Conservation (phyloP, 768 basidiomycete species). For the Auriculariales sp. region DNA sequence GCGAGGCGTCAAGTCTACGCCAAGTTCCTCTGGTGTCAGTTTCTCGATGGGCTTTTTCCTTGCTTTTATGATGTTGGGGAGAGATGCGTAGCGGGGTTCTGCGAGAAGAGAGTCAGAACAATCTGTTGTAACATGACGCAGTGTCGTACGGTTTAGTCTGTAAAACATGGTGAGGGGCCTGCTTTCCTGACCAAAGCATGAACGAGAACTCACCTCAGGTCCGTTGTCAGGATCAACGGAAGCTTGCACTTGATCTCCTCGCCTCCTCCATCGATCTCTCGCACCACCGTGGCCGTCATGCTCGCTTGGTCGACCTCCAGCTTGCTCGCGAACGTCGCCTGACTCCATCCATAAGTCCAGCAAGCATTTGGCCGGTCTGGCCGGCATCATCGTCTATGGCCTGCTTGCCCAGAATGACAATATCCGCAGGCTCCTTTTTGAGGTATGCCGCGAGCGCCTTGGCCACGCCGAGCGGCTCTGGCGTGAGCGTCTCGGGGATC, state of each 20-base stretch:
- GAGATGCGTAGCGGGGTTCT: slow-evolving; percentile 96
- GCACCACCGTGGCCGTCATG: slow-evolving; percentile 53
- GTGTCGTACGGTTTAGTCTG: slow-evolving; percentile 55
- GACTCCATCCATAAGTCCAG: slow-evolving; percentile 82
- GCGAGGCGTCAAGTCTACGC: slow-evolving; percentile 67
- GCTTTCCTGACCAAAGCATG: too few species aligned
- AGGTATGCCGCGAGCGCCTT: slow-evolving; percentile 71
- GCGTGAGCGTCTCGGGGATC: slow-evolving; percentile 56
- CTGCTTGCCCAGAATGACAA: slow-evolving; percentile 95
- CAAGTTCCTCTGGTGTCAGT: slow-evolving; percentile 61
- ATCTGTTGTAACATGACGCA: not conserved
- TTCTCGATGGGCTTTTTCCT: slow-evolving; percentile 96
- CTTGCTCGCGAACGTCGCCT: slow-evolving; percentile 91
- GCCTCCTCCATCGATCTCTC: slow-evolving; percentile 91
- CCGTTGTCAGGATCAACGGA: slow-evolving; percentile 83
- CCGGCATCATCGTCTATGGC: slow-evolving; percentile 95
- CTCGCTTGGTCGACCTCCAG: slow-evolving; percentile 51
- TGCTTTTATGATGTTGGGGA: slow-evolving; percentile 98
- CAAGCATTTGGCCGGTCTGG: slow-evolving; percentile 95
- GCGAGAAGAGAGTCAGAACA: slow-evolving; percentile 4
- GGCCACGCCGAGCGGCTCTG: slow-evolving; percentile 87
- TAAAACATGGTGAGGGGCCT: too few species aligned
- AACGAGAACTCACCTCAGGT: slow-evolving; percentile 56
- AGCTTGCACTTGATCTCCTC: slow-evolving; percentile 68
- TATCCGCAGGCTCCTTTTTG: slow-evolving; percentile 51